Conservation (phyloP, 768 basidiomycete species). For the Lactarius deliciosus region DNA sequence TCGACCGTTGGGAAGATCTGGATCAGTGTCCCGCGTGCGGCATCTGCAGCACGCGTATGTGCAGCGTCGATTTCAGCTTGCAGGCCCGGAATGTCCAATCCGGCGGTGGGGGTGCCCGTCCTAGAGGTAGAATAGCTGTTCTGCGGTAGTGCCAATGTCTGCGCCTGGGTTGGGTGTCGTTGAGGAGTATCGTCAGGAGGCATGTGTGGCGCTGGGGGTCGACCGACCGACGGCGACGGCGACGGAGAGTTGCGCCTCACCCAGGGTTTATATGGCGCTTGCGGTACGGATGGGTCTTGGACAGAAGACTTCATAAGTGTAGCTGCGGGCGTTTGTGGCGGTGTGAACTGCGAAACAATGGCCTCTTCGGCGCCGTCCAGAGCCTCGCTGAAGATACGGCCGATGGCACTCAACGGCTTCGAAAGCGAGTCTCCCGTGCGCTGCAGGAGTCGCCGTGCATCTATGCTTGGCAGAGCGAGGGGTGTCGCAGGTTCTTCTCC, state of each 20-base stretch:
- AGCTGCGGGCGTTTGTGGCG: constrained; percentile 16
- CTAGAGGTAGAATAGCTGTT: constrained; percentile 17
- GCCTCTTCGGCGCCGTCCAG: constrained; percentile 65
- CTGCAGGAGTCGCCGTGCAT: constrained; percentile 81
- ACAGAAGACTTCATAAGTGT: constrained; percentile 1
- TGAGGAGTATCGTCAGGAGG: constrained; percentile 55
- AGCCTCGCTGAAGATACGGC: constrained; percentile 84
- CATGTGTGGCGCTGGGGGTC: constrained; percentile 31
- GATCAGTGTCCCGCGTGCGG: constrained; percentile 69
- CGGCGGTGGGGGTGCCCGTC: constrained; percentile 30
- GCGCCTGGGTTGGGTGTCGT: constrained; percentile 5
- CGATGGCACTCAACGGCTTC: constrained; percentile 86
- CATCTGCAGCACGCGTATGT: constrained; percentile 68
- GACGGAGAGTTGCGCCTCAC: constrained; percentile 55
- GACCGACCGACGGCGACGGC: constrained; percentile 28
- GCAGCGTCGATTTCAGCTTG: constrained; percentile 79
- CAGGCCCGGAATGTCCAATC: constrained; percentile 58
- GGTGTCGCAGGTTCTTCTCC: constrained; percentile 91
- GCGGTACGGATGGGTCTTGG: constrained; percentile 30
- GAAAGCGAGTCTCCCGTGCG: constrained; percentile 90
- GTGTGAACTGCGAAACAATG: constrained; percentile 33
- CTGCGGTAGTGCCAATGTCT: constrained; percentile 12
- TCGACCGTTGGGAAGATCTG: constrained; percentile 91
- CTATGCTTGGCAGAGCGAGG: constrained; percentile 63
- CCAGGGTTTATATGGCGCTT: constrained; percentile 76